These are phyloP conservation scores for Rubroboletus pulcherrimus DNA, from an alignment of 768 basidiomycete species.

Conservation along the genomic window DNA sequence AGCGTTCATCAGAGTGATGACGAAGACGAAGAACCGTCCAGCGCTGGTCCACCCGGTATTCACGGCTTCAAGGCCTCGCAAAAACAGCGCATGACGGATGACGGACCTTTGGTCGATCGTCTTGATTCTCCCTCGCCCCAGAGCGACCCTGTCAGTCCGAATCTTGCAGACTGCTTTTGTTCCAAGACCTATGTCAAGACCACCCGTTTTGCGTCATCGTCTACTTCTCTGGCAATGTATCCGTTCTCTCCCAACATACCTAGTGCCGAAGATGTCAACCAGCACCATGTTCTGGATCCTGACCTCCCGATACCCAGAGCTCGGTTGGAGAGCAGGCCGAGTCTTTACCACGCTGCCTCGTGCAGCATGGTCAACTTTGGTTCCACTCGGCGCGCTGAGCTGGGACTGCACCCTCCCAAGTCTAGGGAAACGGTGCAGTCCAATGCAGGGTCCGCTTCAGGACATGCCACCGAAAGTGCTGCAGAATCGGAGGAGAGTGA, in stretches of 20 bases:
- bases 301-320: slow-evolving; percentile 4
- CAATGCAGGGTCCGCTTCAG: slow-evolving; percentile 12
- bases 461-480: slow-evolving; percentile 2
- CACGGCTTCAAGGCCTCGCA: slow-evolving; percentile 7
- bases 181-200: slow-evolving; percentile 10
- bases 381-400: slow-evolving; percentile 29
- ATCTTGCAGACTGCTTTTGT: neutral
- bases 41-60: slow-evolving; percentile 16
- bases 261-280: neutral
- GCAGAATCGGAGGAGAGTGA: slow-evolving; percentile 20
- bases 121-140: slow-evolving; percentile 2
- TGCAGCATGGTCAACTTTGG: slow-evolving; percentile 61
- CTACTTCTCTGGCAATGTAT: slow-evolving; percentile 8
- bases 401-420: slow-evolving; percentile 15
- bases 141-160: neutral
- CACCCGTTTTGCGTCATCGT: slow-evolving; percentile 1
- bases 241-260: slow-evolving; percentile 20
- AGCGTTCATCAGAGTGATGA: slow-evolving; percentile 37
- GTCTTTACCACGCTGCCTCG: slow-evolving; percentile 57
- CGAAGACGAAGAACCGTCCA: slow-evolving; percentile 30
- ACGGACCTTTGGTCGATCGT: neutral
- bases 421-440: slow-evolving; percentile 13
- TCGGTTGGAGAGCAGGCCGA: slow-evolving; percentile 31
- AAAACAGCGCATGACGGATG: slow-evolving; percentile 8
- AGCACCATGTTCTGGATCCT: neutral